Base-by-base conservation (phyloP, 2,329 filamentous ascomycete species). In the Venturia aucupariae region DNA sequence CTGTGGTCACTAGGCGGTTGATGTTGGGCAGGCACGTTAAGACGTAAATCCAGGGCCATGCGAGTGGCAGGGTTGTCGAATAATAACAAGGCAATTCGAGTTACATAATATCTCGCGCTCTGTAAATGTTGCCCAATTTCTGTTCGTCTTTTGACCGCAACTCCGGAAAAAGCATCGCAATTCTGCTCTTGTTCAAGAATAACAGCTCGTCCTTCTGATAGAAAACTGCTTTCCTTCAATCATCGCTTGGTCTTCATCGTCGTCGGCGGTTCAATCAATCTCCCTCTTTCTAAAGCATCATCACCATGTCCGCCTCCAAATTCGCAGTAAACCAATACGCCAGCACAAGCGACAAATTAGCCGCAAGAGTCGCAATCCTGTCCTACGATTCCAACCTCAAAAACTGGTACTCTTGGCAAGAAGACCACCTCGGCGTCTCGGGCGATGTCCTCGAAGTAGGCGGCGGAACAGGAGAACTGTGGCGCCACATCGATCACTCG, bases 381-480 rank as follows among this genome's bases (percentile, higher is more conserved):
- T 64, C 66, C 2, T 68, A 66, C 62, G 66, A 66, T 60, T 66
- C 62, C 27, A 64, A 67, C 38, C 61, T 64, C 2, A 42, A 68
- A 60, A n/a, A 27, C 48, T 68, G 67, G 67, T 68, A 65, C 46
- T 17, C 32, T 10, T 68, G 66, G 66, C 64, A 64, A n/a, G 64
- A 63, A 27, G 24, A 39, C 3, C 59, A 63, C 7, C 61, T 68
- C 27, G 59, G 55, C 7, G 63, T 65, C 24, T 19, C 42, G 10
- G 66, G 66, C 27, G 41, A 63, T 17, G 55, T 68, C 39, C 66
- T 68, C 39, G 67, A 68, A 61, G 60, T 67, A 15, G 67, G 67
- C 2, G 67, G 64, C n/a, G 67, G 67, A n/a, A 68, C 67, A n/a
- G 67, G 67, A 10, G 66, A 68, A 48, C 44, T 68, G 24, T 68